Conservation (phyloP, 345 rosid species). For the Eucalyptus sp. region DNA sequence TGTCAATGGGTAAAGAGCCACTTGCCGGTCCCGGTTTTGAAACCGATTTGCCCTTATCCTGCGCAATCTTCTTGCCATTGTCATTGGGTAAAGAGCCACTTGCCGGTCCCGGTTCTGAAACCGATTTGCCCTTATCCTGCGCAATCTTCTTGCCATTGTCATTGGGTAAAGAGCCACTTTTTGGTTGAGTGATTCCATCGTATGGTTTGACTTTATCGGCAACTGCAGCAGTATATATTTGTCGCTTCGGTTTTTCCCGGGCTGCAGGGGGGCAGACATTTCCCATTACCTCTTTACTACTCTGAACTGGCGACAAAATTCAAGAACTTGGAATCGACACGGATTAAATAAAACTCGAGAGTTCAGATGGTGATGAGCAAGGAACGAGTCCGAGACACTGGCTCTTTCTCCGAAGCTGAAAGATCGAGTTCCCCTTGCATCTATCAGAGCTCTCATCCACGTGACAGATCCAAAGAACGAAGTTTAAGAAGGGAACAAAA, state of each 20-base stretch:
- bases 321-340: not conserved
- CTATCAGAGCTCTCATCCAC: not conserved
- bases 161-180: slow-evolving; percentile 1
- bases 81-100: too few relatives aligned
- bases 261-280: slow-evolving; percentile 34
- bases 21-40: too few relatives aligned
- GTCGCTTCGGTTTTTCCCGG: not conserved
- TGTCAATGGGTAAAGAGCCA: not conserved
- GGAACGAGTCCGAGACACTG: not conserved
- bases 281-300: slow-evolving; percentile 43
- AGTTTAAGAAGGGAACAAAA: not conserved
- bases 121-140: too few relatives aligned
- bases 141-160: not conserved
- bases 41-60: slow-evolving; percentile 5
- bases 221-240: slow-evolving; percentile 4
- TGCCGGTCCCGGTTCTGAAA: too few relatives aligned
- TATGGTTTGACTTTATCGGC: slow-evolving; percentile 28
- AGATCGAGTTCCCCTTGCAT: not conserved
- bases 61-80: slow-evolving; percentile 2
- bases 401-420: not conserved
- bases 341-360: not conserved
- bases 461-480: not conserved
- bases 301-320: not conserved
- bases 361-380: not conserved
- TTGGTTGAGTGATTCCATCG: slow-evolving; percentile 9